Evolutionary conservation across 768 basidiomycete species (phyloP).

Genomic region (Candolleomyces eurysporus): DNA sequence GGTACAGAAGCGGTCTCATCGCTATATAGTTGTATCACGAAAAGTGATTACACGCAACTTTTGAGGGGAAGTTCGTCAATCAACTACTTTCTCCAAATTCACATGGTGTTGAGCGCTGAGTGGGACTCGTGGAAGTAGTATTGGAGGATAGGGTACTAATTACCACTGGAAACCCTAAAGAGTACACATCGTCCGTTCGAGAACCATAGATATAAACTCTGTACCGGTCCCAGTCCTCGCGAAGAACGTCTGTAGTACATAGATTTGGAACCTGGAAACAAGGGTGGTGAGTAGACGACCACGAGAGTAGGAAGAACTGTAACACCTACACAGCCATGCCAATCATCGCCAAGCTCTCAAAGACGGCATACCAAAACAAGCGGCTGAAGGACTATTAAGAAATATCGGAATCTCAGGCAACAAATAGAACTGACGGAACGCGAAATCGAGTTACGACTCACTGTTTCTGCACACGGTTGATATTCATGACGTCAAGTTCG

Average conservation of each 20-base stretch:
- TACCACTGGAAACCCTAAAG: not conserved
- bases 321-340: slow-evolving; percentile 81
- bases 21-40: slow-evolving; percentile 23
- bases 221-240: slow-evolving; percentile 87
- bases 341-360: slow-evolving; percentile 76
- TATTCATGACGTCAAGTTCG: slow-evolving; percentile 82
- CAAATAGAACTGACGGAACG: too few species aligned
- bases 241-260: slow-evolving; percentile 93
- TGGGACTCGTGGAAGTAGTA: not conserved
- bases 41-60: slow-evolving; percentile 13
- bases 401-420: too few species aligned
- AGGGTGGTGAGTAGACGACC: slow-evolving; percentile 1
- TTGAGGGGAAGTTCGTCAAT: not conserved
- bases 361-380: slow-evolving; percentile 90
- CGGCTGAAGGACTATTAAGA: slow-evolving; percentile 45
- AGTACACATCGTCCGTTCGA: slow-evolving; percentile 4
- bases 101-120: slow-evolving; percentile 20
- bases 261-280: slow-evolving; percentile 73
- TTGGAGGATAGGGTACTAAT: not conserved
- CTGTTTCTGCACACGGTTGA: slow-evolving; percentile 94
- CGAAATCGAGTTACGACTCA: slow-evolving; percentile 38
- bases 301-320: slow-evolving; percentile 2
- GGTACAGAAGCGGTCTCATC: slow-evolving; percentile 33
- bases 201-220: slow-evolving; percentile 58
- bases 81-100: slow-evolving; percentile 10